Evolutionary conservation across 1,284 basidiomycete genomes (phyloP).

Genomic region (Agroathelia rolfsii): DNA sequence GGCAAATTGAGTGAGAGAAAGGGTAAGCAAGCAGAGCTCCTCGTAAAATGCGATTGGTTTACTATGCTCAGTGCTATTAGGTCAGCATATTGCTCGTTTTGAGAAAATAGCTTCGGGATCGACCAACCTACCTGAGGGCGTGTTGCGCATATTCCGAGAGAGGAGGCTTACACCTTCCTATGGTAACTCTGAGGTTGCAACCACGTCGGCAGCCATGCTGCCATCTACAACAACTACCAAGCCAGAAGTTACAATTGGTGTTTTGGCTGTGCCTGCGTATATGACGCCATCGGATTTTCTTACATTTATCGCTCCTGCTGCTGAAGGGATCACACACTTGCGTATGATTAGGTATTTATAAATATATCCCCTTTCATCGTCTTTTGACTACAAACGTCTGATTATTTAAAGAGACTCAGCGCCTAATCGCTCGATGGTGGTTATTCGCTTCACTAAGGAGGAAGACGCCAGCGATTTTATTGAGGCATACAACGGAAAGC

Average conservation of each 20-base stretch:
- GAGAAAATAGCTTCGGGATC: slow-evolving; percentile 64
- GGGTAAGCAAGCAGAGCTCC: too few species aligned
- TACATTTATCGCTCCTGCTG: slow-evolving; percentile 82
- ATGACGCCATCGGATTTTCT: slow-evolving; percentile 91
- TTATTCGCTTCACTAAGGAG: slow-evolving; percentile 79
- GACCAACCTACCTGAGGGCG: slow-evolving; percentile 66
- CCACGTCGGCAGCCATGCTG: slow-evolving; percentile 20
- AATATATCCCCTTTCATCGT: slow-evolving; percentile 7
- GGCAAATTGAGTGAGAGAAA: too few species aligned
- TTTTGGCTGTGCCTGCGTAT: slow-evolving; percentile 88
- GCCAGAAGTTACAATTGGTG: slow-evolving; percentile 67
- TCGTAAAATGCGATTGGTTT: too few species aligned
- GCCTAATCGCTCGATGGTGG: slow-evolving; percentile 79
- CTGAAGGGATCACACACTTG: slow-evolving; percentile 80
- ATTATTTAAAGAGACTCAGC: slow-evolving; percentile 50
- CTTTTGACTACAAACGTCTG: slow-evolving; percentile 8
- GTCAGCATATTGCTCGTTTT: too few species aligned
- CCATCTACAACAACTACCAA: too few species aligned
- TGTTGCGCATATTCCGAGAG: slow-evolving; percentile 70
- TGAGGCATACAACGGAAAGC: slow-evolving; percentile 82
- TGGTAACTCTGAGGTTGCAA: slow-evolving; percentile 20
- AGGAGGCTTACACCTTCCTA: slow-evolving; percentile 25
- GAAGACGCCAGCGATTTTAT: slow-evolving; percentile 77
- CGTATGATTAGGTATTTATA: slow-evolving; percentile 66
- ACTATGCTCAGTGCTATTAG: too few species aligned